phyloP scores from a whole-genome alignment of 208 protist species.

The Leishmania mexicana region DNA sequence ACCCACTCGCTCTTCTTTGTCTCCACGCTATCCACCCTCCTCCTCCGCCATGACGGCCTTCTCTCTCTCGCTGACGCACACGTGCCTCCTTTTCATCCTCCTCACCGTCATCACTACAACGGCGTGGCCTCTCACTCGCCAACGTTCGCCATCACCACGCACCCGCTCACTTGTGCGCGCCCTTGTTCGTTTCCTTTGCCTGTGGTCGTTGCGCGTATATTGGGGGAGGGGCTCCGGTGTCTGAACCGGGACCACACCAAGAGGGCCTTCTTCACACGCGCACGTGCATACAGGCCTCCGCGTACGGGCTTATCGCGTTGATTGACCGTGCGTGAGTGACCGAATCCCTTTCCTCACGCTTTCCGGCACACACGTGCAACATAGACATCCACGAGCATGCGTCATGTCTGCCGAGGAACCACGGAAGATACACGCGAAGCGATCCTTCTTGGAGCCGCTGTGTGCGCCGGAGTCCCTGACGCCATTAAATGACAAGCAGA shows the following conservation, averaged over 20 bases:
- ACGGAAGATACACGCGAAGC: constrained; percentile 11
- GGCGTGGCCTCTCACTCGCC: neutral
- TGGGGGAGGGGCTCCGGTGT: neutral
- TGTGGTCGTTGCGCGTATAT: neutral
- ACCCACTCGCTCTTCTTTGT: neutral
- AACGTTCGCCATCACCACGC: neutral
- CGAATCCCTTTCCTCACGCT: too few species aligned
- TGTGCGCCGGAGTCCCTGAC: neutral
- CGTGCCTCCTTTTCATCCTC: neutral
- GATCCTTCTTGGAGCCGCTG: constrained; percentile 31
- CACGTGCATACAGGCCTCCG: neutral
- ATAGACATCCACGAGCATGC: neutral
- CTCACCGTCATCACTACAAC: neutral
- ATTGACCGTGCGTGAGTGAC: neutral
- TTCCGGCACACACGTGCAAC: neutral
- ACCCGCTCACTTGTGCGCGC: neutral
- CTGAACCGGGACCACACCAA: neutral
- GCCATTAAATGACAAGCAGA: constrained; percentile 1
- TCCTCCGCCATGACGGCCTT: neutral
- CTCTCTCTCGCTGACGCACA: neutral
- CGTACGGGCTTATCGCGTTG: neutral
- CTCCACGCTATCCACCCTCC: too few species aligned
- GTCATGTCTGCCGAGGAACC: constrained; percentile 2
- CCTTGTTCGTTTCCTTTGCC: neutral
- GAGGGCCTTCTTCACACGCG: neutral